Evolutionary conservation across 768 basidiomycete genomes (phyloP).

Genomic region (Termitomyces sp.): DNA sequence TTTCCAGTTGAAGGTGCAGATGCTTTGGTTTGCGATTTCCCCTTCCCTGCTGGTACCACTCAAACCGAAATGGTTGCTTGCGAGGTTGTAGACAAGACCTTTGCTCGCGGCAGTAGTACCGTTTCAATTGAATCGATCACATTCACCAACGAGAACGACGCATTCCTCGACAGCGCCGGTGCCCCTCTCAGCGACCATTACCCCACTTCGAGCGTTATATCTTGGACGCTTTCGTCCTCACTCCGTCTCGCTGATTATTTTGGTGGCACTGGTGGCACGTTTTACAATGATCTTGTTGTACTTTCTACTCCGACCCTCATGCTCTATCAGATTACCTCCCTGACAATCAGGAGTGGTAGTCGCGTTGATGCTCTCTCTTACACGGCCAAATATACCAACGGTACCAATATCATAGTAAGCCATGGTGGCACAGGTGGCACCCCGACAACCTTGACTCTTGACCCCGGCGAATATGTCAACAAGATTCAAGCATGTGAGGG

Average conservation of each 20-base stretch:
- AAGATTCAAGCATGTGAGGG: conserved; percentile 23
- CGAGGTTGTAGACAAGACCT: conserved; percentile 36
- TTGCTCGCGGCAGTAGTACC: conserved; percentile 20
- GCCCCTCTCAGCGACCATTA: conserved; percentile 31
- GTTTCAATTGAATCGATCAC: conserved; percentile 20
- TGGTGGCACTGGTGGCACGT: conserved; percentile 28
- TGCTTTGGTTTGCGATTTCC: conserved; percentile 25
- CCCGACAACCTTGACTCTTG: conserved; percentile 21
- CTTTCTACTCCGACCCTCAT: conserved; percentile 12
- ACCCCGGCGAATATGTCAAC: conserved; percentile 19
- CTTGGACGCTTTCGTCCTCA: conserved; percentile 26
- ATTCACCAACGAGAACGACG: conserved; percentile 26
- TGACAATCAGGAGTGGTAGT: conserved; percentile 26
- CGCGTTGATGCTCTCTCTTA: conserved; percentile 29
- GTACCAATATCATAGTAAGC: conserved; percentile 13
- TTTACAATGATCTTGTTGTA: conserved; percentile 26
- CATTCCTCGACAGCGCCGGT: conserved; percentile 25
- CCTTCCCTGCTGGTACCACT: conserved; percentile 25
- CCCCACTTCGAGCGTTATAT: conserved; percentile 23
- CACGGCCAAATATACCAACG: conserved; percentile 16
- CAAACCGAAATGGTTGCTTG: conserved; percentile 24
- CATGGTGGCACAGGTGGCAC: conserved; percentile 32
- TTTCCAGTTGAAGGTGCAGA: conserved; percentile 21
- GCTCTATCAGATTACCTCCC: conserved; percentile 21
- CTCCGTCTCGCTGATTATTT: conserved; percentile 26